These are phyloP conservation scores for Tricholoma matsutake DNA, from an alignment of 768 basidiomycete genomes.

Conservation along the genomic window DNA sequence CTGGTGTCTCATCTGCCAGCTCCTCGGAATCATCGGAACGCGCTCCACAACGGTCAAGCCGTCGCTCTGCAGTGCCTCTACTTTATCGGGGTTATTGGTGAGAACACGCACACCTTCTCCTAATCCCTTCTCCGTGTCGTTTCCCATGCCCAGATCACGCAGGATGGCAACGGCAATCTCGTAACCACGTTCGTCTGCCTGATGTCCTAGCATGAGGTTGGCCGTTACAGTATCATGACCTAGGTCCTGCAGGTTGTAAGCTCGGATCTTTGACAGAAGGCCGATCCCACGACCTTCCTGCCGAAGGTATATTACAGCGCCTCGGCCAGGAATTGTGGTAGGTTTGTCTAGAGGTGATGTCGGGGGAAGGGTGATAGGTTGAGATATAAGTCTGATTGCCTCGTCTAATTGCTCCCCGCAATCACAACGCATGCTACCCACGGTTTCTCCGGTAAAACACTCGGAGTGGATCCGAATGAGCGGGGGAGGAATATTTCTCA, in stretches of 20 bases:
- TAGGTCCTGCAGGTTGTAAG: conserved; percentile 96
- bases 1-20: conserved; percentile 60
- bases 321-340: conserved; percentile 73
- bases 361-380: conserved; percentile 52
- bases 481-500: conserved; percentile 56
- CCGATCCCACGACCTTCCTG: conserved; percentile 99
- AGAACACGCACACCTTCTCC: conserved; percentile 67
- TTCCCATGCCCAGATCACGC: conserved; percentile 77
- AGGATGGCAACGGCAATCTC: conserved; percentile 89
- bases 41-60: conserved; percentile 79
- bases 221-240: conserved; percentile 99
- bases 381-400: conserved; percentile 86
- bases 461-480: conserved; percentile 96
- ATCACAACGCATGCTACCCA: conserved; percentile 98
- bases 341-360: conserved; percentile 25
- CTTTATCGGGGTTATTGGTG: conserved; percentile 99
- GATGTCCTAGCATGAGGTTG: conserved; percentile 91
- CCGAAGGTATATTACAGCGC: conserved; percentile 91
- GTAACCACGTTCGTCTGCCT: conserved; percentile 92
- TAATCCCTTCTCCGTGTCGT: conserved; percentile 28
- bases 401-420: conserved; percentile 99
- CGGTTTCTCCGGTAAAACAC: conserved; percentile 97
- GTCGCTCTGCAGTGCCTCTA: conserved; percentile 81
- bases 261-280: conserved; percentile 89
- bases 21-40: conserved; percentile 91